A percentile compares a stretch with the other conserved stretches of the same genome.
Conservation (phyloP, 306 rosid genomes). For the Sicyos edulis region DNA sequence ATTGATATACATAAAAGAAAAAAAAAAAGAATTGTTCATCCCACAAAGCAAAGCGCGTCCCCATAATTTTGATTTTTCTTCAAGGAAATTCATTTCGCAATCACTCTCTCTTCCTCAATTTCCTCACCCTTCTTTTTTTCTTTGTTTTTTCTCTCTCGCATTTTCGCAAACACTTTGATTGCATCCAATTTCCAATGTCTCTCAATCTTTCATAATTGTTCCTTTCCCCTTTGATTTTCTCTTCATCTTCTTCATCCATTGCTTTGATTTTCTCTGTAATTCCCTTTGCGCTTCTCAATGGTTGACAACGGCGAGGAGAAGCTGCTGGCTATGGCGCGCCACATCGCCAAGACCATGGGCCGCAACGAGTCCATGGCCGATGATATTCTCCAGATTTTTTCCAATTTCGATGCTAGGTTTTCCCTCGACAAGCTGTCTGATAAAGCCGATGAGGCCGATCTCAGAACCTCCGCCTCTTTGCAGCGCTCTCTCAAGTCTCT, state of each 20-base stretch:
- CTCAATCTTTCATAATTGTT: background rate
- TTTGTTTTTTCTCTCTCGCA: background rate
- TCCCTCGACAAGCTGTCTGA: conserved; percentile 77
- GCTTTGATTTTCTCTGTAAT: too few species aligned
- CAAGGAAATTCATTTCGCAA: background rate
- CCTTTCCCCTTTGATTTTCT: background rate
- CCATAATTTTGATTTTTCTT: background rate
- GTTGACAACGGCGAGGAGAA: conserved; percentile 96
- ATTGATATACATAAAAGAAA: too few species aligned
- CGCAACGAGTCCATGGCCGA: conserved; percentile 69
- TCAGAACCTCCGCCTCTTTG: conserved; percentile 44
- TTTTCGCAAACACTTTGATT: background rate
- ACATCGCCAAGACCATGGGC: conserved; percentile 90
- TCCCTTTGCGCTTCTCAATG: conserved; percentile 28
- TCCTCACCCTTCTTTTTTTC: conserved; percentile 15
- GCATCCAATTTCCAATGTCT: background rate
- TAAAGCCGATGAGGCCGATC: conserved; percentile 33
- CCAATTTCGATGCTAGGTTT: conserved; percentile 86
- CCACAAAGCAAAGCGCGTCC: conserved; percentile 8
- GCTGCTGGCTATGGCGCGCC: conserved; percentile 77
- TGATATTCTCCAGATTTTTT: conserved; percentile 83
- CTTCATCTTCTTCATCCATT: background rate
- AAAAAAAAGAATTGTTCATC: background rate
- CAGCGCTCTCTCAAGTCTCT: conserved; percentile 64
- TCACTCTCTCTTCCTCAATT: conserved; percentile 19